A percentile compares a stretch with the other conserved stretches of the same genome.
phyloP scores from a whole-genome alignment of 441 rosid genomes.

The Eutrema salsugineum region DNA sequence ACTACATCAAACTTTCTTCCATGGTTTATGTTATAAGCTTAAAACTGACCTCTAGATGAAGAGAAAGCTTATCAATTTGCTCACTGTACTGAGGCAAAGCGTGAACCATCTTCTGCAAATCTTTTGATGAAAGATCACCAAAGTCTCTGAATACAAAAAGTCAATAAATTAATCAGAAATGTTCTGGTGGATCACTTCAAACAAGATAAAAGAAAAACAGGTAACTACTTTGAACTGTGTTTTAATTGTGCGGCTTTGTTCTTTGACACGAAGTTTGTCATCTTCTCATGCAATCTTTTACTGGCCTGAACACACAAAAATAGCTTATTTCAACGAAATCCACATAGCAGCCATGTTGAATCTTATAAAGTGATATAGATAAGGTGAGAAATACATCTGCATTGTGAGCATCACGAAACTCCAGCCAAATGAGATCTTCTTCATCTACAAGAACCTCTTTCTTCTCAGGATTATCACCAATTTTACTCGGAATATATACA shows the following conservation, averaged over 20 bases:
- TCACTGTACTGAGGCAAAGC: constrained; percentile 97
- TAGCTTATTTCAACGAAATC: not conserved
- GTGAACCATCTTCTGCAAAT: constrained; percentile 96
- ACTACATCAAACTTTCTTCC: not conserved
- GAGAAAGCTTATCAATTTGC: constrained; percentile 94
- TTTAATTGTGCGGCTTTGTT: constrained; percentile 97
- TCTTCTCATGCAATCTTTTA: constrained; percentile 84
- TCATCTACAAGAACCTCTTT: constrained; percentile 93
- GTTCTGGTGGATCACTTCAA: not conserved
- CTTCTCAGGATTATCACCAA: constrained; percentile 73
- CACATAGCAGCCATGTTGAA: not conserved
- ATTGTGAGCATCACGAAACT: constrained; percentile 93
- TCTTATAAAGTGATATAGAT: not conserved
- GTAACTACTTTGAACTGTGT: constrained; percentile 75
- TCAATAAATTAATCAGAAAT: not conserved
- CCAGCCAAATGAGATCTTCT: constrained; percentile 93
- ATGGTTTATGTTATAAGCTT: not conserved
- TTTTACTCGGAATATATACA: constrained; percentile 69
- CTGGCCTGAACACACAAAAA: constrained; percentile 66
- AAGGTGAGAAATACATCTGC: constrained; percentile 65
- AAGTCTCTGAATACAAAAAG: constrained; percentile 49
- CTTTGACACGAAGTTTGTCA: constrained; percentile 74
- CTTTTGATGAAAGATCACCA: constrained; percentile 82
- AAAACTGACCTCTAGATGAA: constrained; percentile 91
- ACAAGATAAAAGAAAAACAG: not conserved